Conservation (phyloP, 306 rosid species). For the Calophaca sinica region DNA sequence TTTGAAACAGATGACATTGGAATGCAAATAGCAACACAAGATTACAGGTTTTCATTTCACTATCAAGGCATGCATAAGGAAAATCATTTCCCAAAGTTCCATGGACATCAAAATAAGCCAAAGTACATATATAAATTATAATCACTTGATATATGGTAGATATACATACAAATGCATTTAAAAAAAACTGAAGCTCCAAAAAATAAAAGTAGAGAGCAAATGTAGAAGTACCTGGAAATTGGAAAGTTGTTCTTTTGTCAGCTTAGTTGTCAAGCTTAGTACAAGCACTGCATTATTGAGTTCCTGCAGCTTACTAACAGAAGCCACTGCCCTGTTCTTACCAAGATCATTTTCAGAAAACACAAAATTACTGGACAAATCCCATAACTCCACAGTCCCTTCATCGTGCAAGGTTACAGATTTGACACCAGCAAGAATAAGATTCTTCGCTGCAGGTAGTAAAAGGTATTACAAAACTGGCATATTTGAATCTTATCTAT, state of each 20-base stretch:
- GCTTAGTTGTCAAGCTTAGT: slow-evolving; percentile 58
- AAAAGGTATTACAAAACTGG: slow-evolving; percentile 23
- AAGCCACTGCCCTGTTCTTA: slow-evolving; percentile 81
- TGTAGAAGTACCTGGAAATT: slow-evolving; percentile 68
- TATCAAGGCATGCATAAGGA: background rate
- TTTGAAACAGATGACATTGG: background rate
- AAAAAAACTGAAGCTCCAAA: background rate
- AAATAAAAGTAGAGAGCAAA: background rate
- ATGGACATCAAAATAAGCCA: background rate
- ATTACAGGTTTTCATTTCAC: background rate
- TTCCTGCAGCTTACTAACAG: slow-evolving; percentile 86
- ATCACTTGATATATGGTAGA: slow-evolving; percentile 21
- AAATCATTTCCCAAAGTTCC: background rate
- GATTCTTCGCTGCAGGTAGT: slow-evolving; percentile 80
- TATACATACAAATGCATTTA: background rate
- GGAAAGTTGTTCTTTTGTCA: slow-evolving; percentile 76
- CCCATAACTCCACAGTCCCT: slow-evolving; percentile 85
- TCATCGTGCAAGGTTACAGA: slow-evolving; percentile 95
- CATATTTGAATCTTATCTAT: slow-evolving; percentile 8
- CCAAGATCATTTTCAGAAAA: slow-evolving; percentile 84
- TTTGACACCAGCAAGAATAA: slow-evolving; percentile 94
- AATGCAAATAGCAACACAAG: background rate
- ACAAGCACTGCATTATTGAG: slow-evolving; percentile 88
- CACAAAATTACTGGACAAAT: slow-evolving; percentile 78
- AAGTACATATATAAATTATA: background rate